Evolutionary conservation across 83 land plant genomes (phyloP).

Genomic region (Isoetes engelmannii): DNA sequence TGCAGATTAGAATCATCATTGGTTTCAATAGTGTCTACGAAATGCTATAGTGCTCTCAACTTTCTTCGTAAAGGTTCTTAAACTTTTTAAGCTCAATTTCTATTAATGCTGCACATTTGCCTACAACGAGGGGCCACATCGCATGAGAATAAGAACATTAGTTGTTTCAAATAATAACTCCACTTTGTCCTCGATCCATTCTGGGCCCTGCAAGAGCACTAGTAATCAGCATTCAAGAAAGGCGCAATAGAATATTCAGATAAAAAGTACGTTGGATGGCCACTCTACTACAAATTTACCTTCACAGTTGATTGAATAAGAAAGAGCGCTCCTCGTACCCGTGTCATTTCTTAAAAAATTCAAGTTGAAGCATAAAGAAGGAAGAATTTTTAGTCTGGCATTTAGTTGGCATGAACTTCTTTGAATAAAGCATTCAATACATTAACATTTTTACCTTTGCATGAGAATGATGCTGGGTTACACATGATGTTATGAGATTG

Average conservation of each 20-base stretch:
- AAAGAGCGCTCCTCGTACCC: conserved; percentile 20
- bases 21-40: too few species aligned
- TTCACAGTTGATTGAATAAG: conserved; percentile 18
- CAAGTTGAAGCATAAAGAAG: background rate
- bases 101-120: conserved; percentile 15
- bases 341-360: conserved; percentile 8
- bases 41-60: too few species aligned
- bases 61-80: conserved; percentile 20
- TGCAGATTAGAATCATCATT: too few species aligned
- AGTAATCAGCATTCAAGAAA: background rate
- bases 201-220: conserved; percentile 9
- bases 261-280: background rate
- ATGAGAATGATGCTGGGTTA: too few species aligned
- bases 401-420: background rate
- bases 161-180: conserved; percentile 11
- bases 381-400: background rate
- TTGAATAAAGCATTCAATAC: background rate
- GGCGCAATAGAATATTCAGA: too few species aligned
- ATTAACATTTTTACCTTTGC: conserved; percentile 2
- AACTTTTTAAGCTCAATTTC: conserved; percentile 21
- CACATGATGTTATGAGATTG: too few species aligned
- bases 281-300: conserved; percentile 9
- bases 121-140: conserved; percentile 1
- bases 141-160: background rate
- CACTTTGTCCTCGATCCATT: conserved; percentile 14